Conservation (phyloP, 495 filamentous ascomycete species). For the Hypoxylon lienhwacheense region DNA sequence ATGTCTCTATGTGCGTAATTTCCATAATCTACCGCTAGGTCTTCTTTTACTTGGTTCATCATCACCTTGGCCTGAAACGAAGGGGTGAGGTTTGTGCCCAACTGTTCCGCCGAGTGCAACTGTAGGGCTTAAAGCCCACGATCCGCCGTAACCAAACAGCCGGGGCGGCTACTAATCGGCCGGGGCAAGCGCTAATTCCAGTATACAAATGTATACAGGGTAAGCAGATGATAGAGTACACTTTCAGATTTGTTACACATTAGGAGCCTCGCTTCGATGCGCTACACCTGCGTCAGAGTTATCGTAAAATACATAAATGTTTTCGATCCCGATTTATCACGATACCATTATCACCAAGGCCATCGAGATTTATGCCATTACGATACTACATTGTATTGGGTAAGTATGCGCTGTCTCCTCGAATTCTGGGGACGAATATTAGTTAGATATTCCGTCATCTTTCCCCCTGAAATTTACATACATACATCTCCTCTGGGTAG, state of each 20-base stretch:
- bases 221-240: neutral
- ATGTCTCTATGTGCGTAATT: constrained; percentile 18
- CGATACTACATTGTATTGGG: constrained; percentile 13
- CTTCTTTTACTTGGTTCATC: constrained; percentile 1
- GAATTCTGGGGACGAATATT: constrained; percentile 1
- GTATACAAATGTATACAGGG: too few species aligned
- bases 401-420: constrained; percentile 2
- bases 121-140: constrained; percentile 9
- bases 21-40: constrained; percentile 4
- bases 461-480: neutral
- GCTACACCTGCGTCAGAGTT: neutral
- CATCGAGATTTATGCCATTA: constrained; percentile 18
- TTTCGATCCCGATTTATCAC: neutral
- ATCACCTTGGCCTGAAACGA: constrained; percentile 17
- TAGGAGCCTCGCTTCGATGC: neutral
- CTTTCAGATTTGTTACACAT: neutral
- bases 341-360: neutral
- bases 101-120: constrained; percentile 16
- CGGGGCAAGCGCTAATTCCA: constrained; percentile 15
- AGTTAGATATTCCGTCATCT: constrained; percentile 3
- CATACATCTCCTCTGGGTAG: neutral
- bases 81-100: constrained; percentile 22
- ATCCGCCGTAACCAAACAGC: constrained; percentile 13
- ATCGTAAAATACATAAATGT: neutral
- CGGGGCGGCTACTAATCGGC: constrained; percentile 19